phyloP scores from a whole-genome alignment of 2,329 filamentous ascomycete genomes.

The Pseudophaeomoniella oleicola region DNA sequence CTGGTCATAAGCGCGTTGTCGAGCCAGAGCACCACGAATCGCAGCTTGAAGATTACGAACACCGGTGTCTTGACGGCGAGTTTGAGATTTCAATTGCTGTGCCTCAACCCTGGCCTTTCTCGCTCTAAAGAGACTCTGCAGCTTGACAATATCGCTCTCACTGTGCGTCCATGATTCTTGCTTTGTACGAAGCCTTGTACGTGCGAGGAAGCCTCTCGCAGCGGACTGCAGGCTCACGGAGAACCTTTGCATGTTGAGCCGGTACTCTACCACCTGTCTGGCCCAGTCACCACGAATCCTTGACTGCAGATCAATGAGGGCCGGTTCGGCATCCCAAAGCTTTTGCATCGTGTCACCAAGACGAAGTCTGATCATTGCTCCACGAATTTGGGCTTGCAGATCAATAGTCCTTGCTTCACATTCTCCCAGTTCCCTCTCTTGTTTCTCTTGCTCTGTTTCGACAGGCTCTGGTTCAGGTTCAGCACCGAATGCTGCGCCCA shows the following conservation, averaged over 20 bases:
- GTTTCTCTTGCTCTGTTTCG: constrained; percentile 81
- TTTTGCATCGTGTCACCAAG: constrained; percentile 74
- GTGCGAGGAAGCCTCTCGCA: constrained; percentile 60
- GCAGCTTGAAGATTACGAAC: constrained; percentile 40
- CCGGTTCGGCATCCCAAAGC: constrained; percentile 73
- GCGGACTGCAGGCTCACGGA: constrained; percentile 67
- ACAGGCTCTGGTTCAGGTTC: constrained; percentile 57
- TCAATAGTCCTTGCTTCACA: constrained; percentile 60
- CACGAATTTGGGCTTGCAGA: constrained; percentile 74
- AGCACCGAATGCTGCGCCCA: constrained; percentile 88
- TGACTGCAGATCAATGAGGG: constrained; percentile 69
- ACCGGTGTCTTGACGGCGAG: constrained; percentile 25
- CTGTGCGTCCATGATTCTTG: constrained; percentile 55
- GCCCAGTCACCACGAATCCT: constrained; percentile 78
- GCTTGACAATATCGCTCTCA: constrained; percentile 56
- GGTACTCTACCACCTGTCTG: constrained; percentile 68
- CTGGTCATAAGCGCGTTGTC: constrained; percentile 30
- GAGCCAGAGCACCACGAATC: constrained; percentile 32
- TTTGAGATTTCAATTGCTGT: constrained; percentile 22
- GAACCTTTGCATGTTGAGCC: constrained; percentile 68
- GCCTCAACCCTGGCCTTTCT: constrained; percentile 27
- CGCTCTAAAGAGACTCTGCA: constrained; percentile 69
- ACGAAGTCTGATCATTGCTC: constrained; percentile 60
- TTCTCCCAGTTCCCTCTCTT: constrained; percentile 67
- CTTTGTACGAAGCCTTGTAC: constrained; percentile 46